Conservation (phyloP, 768 basidiomycete genomes). For the Cubamyces lactineus region DNA sequence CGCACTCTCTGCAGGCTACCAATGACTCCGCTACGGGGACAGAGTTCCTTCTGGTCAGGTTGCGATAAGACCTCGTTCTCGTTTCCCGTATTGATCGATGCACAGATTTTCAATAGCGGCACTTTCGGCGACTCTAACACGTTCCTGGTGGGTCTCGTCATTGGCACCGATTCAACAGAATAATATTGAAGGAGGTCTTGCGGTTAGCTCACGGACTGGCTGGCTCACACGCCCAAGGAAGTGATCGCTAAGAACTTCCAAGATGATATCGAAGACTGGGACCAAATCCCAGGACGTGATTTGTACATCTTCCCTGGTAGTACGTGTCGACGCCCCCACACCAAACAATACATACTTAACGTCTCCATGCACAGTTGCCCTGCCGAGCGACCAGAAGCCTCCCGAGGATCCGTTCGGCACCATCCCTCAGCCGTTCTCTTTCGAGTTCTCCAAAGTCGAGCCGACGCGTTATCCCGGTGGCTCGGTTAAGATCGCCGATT, state of each 20-base stretch:
- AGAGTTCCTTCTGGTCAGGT: constrained; percentile 55
- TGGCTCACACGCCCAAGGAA: constrained; percentile 57
- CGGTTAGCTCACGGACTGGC: constrained; percentile 54
- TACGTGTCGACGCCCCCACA: constrained; percentile 19
- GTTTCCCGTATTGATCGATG: neutral
- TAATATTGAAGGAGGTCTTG: neutral
- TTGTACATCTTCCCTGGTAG: constrained; percentile 57
- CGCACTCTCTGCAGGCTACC: constrained; percentile 59
- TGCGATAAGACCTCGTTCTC: neutral
- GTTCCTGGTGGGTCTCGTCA: constrained; percentile 44
- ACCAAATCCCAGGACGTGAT: constrained; percentile 47
- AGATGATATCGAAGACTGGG: constrained; percentile 42
- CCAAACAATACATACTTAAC: neutral
- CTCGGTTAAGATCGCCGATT: constrained; percentile 53
- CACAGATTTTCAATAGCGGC: constrained; percentile 54
- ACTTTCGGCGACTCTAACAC: constrained; percentile 56
- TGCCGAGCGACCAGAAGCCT: constrained; percentile 39
- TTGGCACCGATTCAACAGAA: neutral
- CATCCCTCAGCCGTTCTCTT: constrained; percentile 48
- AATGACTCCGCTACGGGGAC: constrained; percentile 47
- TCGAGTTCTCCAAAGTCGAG: constrained; percentile 48
- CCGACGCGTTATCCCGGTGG: constrained; percentile 51
- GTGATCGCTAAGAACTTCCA: constrained; percentile 60
- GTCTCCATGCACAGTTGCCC: constrained; percentile 34
- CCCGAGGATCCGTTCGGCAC: constrained; percentile 46